Base-by-base conservation (phyloP, 352 stramenopile genomes). In the Peronospora farinosa region DNA sequence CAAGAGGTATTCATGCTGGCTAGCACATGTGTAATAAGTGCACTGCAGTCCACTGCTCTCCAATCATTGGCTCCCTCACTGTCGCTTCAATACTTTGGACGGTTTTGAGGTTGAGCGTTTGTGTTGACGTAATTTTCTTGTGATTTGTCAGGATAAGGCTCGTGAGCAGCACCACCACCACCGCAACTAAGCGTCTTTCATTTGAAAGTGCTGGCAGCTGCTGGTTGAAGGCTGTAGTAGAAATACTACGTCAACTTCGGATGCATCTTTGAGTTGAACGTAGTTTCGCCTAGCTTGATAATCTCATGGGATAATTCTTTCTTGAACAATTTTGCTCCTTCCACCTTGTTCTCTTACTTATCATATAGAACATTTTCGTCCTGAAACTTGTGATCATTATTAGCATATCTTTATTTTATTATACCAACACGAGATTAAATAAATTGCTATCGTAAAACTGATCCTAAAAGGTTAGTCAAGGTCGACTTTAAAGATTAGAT, bases 381-480 rank as follows among this genome's bases (percentile, higher is more conserved):
- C 51, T 96, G 80, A 56, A 97, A 97, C 69, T 97, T 89, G 43
- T 97, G 50, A 97, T 97, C 92, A 97, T 97, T 3, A 87, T 89
- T 69, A 96, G 59, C 2, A 50, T 7, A n/a, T 30, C 11, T n/a
- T n/a, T n/a, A n/a, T n/a, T n/a, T n/a, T n/a, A n/a, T n/a, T n/a
- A n/a, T n/a, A n/a, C n/a, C n/a, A n/a, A n/a, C n/a, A n/a, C n/a
- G n/a, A n/a, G n/a, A n/a, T n/a, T n/a, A n/a, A n/a, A n/a, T n/a
- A n/a, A n/a, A n/a, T n/a, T n/a, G n/a, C n/a, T n/a, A n/a, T n/a
- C n/a, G n/a, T 27, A 27, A 27, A 21, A 21, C 3, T 21, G 19
- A 21, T 21, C 19, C 19, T 21, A 21, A 21, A 6, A 27, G 23
- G 3, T 27, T 4, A 27, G 23, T 27, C 23, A 4, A 27, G 3